These are phyloP conservation scores for Trichophyton verrucosum DNA, from an alignment of 2,329 filamentous ascomycete genomes.

Conservation along the genomic window DNA sequence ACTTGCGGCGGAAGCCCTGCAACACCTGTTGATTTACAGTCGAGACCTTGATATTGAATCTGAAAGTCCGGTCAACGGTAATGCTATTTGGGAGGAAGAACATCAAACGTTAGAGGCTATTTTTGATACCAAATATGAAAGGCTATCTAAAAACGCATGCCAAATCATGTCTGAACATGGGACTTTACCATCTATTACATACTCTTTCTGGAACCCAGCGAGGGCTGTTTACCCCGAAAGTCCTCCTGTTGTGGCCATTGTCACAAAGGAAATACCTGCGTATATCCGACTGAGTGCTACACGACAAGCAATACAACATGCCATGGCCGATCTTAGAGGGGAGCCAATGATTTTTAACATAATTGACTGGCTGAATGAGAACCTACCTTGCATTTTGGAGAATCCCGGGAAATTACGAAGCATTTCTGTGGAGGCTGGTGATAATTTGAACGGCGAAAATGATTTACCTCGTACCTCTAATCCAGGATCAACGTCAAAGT, in stretches of 20 bases:
- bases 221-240: conserved; percentile 53
- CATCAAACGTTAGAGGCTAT: conserved; percentile 73
- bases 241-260: conserved; percentile 56
- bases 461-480: conserved; percentile 8
- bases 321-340: conserved; percentile 57
- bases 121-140: conserved; percentile 60
- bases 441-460: conserved; percentile 45
- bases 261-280: conserved; percentile 60
- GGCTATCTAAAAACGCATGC: conserved; percentile 51
- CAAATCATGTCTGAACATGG: conserved; percentile 52
- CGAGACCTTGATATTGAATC: conserved; percentile 11
- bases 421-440: conserved; percentile 65
- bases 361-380: conserved; percentile 81
- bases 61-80: conserved; percentile 26
- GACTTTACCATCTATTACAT: conserved; percentile 34
- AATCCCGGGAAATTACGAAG: conserved; percentile 73
- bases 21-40: conserved; percentile 52
- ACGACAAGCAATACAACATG: conserved; percentile 60
- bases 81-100: conserved; percentile 72
- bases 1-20: conserved; percentile 65
- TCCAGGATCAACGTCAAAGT: conserved; percentile 22
- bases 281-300: conserved; percentile 88
- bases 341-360: conserved; percentile 87
- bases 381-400: conserved; percentile 69
- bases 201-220: conserved; percentile 59